Conservation (phyloP, 208 protist genomes). For the Leishmania aethiopica region DNA sequence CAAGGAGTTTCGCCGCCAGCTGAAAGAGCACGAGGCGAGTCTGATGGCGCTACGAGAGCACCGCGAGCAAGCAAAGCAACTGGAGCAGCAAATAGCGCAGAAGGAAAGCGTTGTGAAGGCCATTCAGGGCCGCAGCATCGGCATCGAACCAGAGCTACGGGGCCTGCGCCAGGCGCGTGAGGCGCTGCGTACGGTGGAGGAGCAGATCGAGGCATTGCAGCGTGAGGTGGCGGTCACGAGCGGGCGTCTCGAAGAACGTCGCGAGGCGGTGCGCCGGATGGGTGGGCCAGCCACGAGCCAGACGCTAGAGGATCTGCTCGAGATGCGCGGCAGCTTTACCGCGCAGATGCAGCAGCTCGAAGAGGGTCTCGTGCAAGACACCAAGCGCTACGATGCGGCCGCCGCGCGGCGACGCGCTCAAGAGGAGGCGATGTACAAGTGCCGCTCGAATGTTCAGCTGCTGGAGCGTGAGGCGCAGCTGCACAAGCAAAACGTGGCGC, state of each 20-base stretch:
- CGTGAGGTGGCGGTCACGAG: conserved; percentile 64
- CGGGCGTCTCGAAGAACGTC: conserved; percentile 72
- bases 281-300: conserved; percentile 33
- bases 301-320: conserved; percentile 55
- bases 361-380: conserved; percentile 28
- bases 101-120: conserved; percentile 59
- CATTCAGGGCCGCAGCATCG: conserved; percentile 45
- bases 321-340: conserved; percentile 41
- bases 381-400: conserved; percentile 31
- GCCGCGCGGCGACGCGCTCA: conserved; percentile 23
- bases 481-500: conserved; percentile 42
- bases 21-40: conserved; percentile 83
- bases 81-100: conserved; percentile 52
- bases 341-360: conserved; percentile 42
- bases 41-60: conserved; percentile 82
- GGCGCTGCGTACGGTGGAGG: conserved; percentile 53
- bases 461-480: conserved; percentile 57
- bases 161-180: conserved; percentile 51
- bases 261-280: conserved; percentile 36
- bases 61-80: conserved; percentile 72
- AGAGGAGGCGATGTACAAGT: conserved; percentile 46
- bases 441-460: conserved; percentile 42
- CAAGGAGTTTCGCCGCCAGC: conserved; percentile 82
- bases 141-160: conserved; percentile 61
- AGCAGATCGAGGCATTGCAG: conserved; percentile 55